Evolutionary conservation across 2,329 filamentous ascomycete species (phyloP).

Genomic region (Aureobasidium musti): DNA sequence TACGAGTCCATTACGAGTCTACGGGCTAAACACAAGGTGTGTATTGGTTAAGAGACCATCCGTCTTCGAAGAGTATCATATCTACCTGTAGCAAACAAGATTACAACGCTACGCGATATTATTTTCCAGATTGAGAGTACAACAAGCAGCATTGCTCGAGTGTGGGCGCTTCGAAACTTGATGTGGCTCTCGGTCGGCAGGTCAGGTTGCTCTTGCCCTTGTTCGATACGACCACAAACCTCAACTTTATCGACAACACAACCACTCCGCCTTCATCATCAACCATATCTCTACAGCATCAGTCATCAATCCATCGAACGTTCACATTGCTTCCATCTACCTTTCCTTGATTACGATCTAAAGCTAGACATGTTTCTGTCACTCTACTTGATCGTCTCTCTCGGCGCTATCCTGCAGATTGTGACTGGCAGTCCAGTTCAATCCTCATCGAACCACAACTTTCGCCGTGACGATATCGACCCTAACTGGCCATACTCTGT

Average conservation of each 20-base stretch:
- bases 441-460: neutral
- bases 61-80: too few species aligned
- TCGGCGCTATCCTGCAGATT: neutral
- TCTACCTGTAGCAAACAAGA: too few species aligned
- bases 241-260: neutral
- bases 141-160: too few species aligned
- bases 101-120: too few species aligned
- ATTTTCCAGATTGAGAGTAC: too few species aligned
- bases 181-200: too few species aligned
- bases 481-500: neutral
- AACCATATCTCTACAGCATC: neutral
- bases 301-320: neutral
- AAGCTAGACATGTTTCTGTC: neutral
- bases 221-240: neutral
- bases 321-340: neutral
- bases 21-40: too few species aligned
- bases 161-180: too few species aligned
- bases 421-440: neutral
- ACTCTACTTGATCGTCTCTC: neutral
- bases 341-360: neutral
- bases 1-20: too few species aligned
- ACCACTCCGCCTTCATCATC: neutral
- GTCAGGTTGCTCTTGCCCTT: neutral
- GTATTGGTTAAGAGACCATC: too few species aligned
- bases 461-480: neutral